A percentile compares a stretch with the other conserved stretches of the same genome.
Conservation (phyloP, 345 rosid genomes). For the Populus simonii region DNA sequence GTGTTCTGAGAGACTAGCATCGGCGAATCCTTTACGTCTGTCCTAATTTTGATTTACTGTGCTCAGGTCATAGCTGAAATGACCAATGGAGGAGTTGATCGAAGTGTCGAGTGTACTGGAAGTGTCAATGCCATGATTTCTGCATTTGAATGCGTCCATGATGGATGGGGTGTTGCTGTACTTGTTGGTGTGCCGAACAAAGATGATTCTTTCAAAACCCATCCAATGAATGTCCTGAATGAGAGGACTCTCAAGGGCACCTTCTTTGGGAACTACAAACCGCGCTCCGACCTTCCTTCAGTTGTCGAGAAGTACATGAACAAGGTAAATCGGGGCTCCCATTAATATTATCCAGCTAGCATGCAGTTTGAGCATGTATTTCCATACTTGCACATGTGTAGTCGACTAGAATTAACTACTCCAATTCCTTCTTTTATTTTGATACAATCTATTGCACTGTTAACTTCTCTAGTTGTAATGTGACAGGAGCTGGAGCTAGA, state of each 20-base stretch:
- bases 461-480: neutral
- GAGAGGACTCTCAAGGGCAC: conserved; percentile 46
- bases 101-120: conserved; percentile 48
- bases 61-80: conserved; percentile 43
- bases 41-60: neutral
- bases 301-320: conserved; percentile 42
- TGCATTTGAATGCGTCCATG: conserved; percentile 46
- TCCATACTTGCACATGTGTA: too few species aligned
- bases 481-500: conserved; percentile 47
- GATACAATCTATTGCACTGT: too few species aligned
- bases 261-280: conserved; percentile 43
- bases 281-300: conserved; percentile 34
- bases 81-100: conserved; percentile 46
- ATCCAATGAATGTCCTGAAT: conserved; percentile 38
- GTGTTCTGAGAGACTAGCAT: too few species aligned
- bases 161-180: conserved; percentile 51
- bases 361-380: too few species aligned
- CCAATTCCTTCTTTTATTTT: too few species aligned
- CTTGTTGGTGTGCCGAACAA: conserved; percentile 44
- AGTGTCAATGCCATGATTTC: conserved; percentile 41
- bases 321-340: conserved; percentile 17
- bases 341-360: too few species aligned
- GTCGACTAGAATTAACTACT: too few species aligned
- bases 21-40: too few species aligned
- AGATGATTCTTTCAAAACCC: conserved; percentile 41